These are phyloP conservation scores for Sherardia arvensis DNA, from an alignment of 257 asterid species.

Conservation along the genomic window DNA sequence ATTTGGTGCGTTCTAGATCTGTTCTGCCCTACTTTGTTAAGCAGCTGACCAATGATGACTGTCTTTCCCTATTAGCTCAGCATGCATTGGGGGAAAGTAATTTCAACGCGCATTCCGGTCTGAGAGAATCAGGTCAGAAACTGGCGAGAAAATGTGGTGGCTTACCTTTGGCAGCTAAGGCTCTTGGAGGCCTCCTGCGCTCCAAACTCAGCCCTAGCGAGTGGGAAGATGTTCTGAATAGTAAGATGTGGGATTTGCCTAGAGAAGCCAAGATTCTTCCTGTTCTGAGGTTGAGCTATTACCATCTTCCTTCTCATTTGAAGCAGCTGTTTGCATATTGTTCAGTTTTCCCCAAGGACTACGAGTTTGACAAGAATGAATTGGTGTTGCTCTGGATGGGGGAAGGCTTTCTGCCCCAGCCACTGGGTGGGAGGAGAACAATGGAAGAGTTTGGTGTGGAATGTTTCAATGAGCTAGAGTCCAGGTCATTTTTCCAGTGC, in stretches of 20 bases:
- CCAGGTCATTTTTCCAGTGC: slow-evolving; percentile 21
- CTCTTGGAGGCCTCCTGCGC: slow-evolving; percentile 24
- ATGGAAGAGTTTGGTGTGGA: slow-evolving; percentile 21
- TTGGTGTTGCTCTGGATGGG: slow-evolving; percentile 29
- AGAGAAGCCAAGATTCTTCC: slow-evolving; percentile 18
- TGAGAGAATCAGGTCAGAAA: slow-evolving; percentile 14
- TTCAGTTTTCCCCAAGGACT: slow-evolving; percentile 22
- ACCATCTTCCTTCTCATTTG: slow-evolving; percentile 22
- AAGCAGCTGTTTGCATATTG: slow-evolving; percentile 24
- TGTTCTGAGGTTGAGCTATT: slow-evolving; percentile 21
- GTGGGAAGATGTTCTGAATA: slow-evolving; percentile 18
- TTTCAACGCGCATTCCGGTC: slow-evolving; percentile 9
- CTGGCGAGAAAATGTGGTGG: slow-evolving; percentile 20
- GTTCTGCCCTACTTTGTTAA: slow-evolving; percentile 10
- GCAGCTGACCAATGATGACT: slow-evolving; percentile 11
- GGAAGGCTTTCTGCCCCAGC: slow-evolving; percentile 20
- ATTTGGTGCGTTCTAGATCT: slow-evolving; percentile 10
- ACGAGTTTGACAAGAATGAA: slow-evolving; percentile 13
- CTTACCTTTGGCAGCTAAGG: slow-evolving; percentile 25
- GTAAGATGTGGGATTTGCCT: slow-evolving; percentile 21
- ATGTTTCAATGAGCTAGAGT: slow-evolving; percentile 21
- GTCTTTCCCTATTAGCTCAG: slow-evolving; percentile 18
- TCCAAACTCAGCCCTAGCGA: slow-evolving; percentile 10
- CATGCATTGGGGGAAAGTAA: slow-evolving; percentile 15
- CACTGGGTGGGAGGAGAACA: slow-evolving; percentile 9